Evolutionary conservation across 106 monocot species (phyloP).

Genomic region (Xerophyta viscosa): DNA sequence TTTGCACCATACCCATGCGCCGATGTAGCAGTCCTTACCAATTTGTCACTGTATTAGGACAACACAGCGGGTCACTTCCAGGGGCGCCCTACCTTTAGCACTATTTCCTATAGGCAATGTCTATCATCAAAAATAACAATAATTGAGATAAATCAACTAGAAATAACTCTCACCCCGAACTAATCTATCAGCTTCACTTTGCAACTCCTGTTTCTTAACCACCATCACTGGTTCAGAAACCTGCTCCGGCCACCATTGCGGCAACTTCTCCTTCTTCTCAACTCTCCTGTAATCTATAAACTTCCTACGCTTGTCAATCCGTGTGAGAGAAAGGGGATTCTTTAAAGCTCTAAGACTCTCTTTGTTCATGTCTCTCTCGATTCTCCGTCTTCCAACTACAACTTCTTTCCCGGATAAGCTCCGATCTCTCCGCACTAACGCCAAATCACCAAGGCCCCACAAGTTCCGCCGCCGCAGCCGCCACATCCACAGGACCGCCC

Average conservation of each 20-base stretch:
- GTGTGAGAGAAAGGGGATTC: conserved; percentile 31
- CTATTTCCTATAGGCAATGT: too few relatives aligned
- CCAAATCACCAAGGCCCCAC: conserved; percentile 4
- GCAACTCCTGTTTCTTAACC: conserved; percentile 24
- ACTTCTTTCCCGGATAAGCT: conserved; percentile 90
- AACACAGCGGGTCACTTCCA: too few relatives aligned
- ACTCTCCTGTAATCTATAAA: conserved; percentile 3
- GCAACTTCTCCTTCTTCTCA: conserved; percentile 30
- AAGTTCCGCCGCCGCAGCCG: conserved; percentile 10
- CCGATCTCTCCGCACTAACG: conserved; percentile 58
- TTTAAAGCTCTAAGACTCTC: conserved; percentile 13
- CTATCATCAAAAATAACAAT: too few relatives aligned
- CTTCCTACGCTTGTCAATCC: conserved; percentile 1
- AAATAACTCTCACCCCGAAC: conserved; percentile 55
- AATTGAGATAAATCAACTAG: too few relatives aligned
- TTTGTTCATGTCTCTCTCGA: conserved; percentile 3
- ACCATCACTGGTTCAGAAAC: background rate
- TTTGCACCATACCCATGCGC: too few relatives aligned
- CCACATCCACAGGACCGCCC: conserved; percentile 19
- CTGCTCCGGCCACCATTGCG: conserved; percentile 69
- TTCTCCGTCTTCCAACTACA: conserved; percentile 44
- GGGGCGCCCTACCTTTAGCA: too few relatives aligned
- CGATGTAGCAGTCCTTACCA: too few relatives aligned
- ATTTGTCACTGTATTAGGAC: too few relatives aligned
- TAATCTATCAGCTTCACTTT: conserved; percentile 55